Base-by-base conservation (phyloP, 495 filamentous ascomycete species). In the Hypoxylon crocopeplum region DNA sequence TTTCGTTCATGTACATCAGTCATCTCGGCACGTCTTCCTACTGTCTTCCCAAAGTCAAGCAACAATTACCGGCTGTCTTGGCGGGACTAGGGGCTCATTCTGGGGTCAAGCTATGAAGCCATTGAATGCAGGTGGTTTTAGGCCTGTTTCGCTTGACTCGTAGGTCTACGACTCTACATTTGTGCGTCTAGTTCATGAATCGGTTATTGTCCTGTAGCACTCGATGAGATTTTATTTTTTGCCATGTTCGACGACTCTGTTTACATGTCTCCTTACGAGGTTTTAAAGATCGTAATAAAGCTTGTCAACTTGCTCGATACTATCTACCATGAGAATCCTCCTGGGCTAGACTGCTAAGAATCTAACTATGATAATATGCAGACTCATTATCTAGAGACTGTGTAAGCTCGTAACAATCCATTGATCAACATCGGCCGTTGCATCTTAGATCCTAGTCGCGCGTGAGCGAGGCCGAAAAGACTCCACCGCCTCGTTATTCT, bases 391-490 rank as follows among this genome's bases (percentile, higher is more conserved):
- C 32, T 20, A 25, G 32, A 54, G 29, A 54, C 32, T 10, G 54
- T 32, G 48, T 45, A 39, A 41, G 34, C 37, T 55, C 38, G 61
- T 55, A 56, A 55, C 34, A 44, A 36, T 38, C 45, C 50, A 38
- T 59, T 16, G 61, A 59, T 64, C 61, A 55, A 49, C 55, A 51
- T 39, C 51, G 45, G n/a, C 46, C n/a, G 45, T 64, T 56, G 58
- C 55, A 64, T 48, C 49, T 64, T 16, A 64, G 61, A 64, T 64
- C 61, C 61, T 27, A 59, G 61, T 64, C 45, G 45, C 50, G 55
- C 40, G 45, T 51, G 55, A 47, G 40, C 46, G 49, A 64, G 40
- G 50, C 45, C 39, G 44, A 50, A 33, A 24, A 42, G 55, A 59
- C 61, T 56, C 61, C 61, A 59, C 61, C 38, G 61, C 45, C 55